A percentile compares a stretch with the other conserved stretches of the same genome.
These are phyloP conservation scores for Albugo candida DNA, from an alignment of 352 stramenopile species.

Conservation along the genomic window DNA sequence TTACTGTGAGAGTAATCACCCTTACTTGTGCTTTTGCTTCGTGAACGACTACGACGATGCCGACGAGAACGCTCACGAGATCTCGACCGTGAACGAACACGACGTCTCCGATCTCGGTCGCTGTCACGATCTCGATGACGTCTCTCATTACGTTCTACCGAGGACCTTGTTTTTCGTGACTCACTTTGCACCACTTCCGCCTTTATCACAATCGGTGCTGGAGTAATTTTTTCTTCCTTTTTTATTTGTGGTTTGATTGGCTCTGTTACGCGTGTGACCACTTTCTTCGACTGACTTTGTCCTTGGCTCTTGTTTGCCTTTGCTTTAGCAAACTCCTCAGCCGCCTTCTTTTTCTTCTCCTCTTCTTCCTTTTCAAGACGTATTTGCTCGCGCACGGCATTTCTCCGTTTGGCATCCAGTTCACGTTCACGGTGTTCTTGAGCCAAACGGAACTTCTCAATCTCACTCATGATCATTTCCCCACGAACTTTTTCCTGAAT, in stretches of 20 bases:
- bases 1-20: conserved; percentile 12
- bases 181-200: not conserved
- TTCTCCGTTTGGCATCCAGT: conserved; percentile 13
- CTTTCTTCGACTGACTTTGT: not conserved
- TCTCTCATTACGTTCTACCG: conserved; percentile 5
- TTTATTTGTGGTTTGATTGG: conserved; percentile 1
- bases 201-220: not conserved
- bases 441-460: conserved; percentile 24
- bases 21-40: conserved; percentile 10
- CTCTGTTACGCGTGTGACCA: conserved; percentile 4
- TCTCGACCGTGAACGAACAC: conserved; percentile 12
- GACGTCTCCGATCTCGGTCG: conserved; percentile 8
- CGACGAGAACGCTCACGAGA: conserved; percentile 14
- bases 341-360: conserved; percentile 5
- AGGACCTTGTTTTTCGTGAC: not conserved
- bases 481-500: conserved; percentile 13
- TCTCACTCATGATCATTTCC: conserved; percentile 22
- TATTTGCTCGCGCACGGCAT: conserved; percentile 13
- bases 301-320: not conserved
- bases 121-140: conserved; percentile 7
- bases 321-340: conserved; percentile 1
- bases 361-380: conserved; percentile 13
- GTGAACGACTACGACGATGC: conserved; percentile 3
- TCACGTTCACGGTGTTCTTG: conserved; percentile 21
- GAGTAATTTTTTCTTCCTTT: not conserved